Evolutionary conservation across 805 yeast species (phyloP), one percentile per base, ranked within the genome.

Genomic region (Candida chilensis): DNA sequence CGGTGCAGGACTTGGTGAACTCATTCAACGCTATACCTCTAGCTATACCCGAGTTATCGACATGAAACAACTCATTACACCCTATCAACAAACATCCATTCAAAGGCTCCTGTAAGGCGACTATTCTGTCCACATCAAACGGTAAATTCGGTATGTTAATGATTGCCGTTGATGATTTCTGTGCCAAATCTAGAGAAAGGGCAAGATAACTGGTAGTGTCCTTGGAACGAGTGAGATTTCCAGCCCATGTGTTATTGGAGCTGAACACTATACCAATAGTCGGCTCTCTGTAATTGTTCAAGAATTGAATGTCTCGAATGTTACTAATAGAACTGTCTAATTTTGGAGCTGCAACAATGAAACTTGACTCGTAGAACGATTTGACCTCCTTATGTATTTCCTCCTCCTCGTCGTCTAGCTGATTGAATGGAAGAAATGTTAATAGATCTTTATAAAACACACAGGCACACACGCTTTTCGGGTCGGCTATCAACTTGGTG

Each of bases 241-340:
- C 95, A 0, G 94, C 77, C 95, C 96, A 85, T 0, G 87, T 74
- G 13, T 69, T 62, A 12, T 54, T 57, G 19, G 74, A 72, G 31
- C 75, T 69, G 37, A 59, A 71, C 17, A 86, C 47, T 4, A 86
- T 64, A 0, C 81, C 90, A 14, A 86, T 40, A 0, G 96, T 88
- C 0, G 96, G 94, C 35, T 80, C 92, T 39, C 80, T 60, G 46
- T 85, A 90, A 33, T 78, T 78, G 44, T 75, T 54, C 24, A 90
- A 52, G 47, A 83, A 88, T 29, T 73, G 74, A 40, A 79, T 64
- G 45, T 84, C 94, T 2, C 80, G 60, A 11, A 92, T 71, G 37
- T 77, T 74, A 14, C 62, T 54, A 27, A 87, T 64, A 4, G 71
- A 62, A 0, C 71, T 42, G 39, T 78, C 76, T 22, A 90, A 55